Percentiles rank a stretch among this genome's conserved stretches.
phyloP scores from a whole-genome alignment of 306 rosid genomes.

The Fagus crenata region DNA sequence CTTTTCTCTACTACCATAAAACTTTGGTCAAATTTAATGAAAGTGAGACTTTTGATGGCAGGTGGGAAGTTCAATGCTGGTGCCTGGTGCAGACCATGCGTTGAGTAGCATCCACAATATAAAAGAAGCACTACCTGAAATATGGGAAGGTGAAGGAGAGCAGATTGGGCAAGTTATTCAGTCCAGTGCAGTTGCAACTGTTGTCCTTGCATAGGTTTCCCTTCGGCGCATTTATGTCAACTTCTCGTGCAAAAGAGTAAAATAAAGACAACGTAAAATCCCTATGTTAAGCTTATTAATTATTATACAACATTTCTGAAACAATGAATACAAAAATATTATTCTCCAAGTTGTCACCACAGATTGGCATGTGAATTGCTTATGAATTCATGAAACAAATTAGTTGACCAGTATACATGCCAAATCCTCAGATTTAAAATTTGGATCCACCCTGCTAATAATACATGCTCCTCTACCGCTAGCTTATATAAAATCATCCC shows the following conservation, averaged over 20 bases:
- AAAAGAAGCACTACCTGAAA: constrained; percentile 78
- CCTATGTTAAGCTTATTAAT: neutral
- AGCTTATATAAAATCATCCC: neutral
- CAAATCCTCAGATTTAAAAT: neutral
- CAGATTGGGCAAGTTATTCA: constrained; percentile 37
- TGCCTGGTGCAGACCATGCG: constrained; percentile 76
- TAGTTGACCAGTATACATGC: neutral
- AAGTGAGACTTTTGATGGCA: constrained; percentile 36
- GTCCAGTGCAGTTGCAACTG: constrained; percentile 40
- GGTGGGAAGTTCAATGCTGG: constrained; percentile 71
- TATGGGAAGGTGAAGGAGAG: constrained; percentile 52
- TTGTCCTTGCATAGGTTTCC: constrained; percentile 34
- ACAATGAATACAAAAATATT: neutral
- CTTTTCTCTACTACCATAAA: neutral
- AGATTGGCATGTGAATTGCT: constrained; percentile 1
- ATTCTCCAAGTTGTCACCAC: neutral
- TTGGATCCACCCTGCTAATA: neutral
- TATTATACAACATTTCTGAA: neutral
- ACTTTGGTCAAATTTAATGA: constrained; percentile 2
- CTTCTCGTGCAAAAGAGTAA: neutral
- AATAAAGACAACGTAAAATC: constrained; percentile 10
- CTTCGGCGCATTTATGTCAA: neutral
- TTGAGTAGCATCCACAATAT: constrained; percentile 82
- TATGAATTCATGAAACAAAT: neutral
- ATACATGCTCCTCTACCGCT: neutral